Evolutionary conservation across 805 yeast species (phyloP), one percentile per base, ranked within the genome.

Genomic region (Wickerhamiella nectarea): DNA sequence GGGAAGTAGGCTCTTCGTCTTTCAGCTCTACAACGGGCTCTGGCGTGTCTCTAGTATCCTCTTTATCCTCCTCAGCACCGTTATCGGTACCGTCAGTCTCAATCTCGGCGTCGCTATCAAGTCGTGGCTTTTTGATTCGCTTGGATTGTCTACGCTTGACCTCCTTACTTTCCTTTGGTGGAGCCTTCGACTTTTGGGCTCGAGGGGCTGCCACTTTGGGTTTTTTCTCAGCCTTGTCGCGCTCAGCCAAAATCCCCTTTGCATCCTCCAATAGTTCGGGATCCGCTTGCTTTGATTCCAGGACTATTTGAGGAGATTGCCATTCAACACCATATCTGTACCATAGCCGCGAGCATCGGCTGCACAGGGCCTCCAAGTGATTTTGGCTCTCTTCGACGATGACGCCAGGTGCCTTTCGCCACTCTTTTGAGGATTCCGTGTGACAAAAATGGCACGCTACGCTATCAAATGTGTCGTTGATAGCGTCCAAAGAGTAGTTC

Each of bases 291-390:
- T 44, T 47, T 46, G 72, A 74, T 56, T 68, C 73, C 35, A 75
- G 60, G 0, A 83, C 76, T 43, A 78, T 85, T 19, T 62, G 52
- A 0, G 95, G 95, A 26, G 75, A 76, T 50, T 78, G 84, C 97
- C 97, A 91, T 8, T 67, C 68, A 0, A 83, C 77, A 0, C 86
- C 95, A 59, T 89, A 89, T 33, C 93, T 65, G 58, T 95, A 70
- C 97, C 97, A 89, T 22, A 91, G 56, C 46, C 81, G 70, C 0
- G 95, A 95, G 65, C 98, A 89, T 43, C 97, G 67, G 22, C 71
- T 62, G 59, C 98, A 89, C 11, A 89, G 63, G 0, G 86, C 95
- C 12, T 67, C 60, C 1, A 75, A 62, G 1, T 63, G 53, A 5
- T 63, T 56, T 8, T 56, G 52, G 0, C 52, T 62, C 3, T 62